phyloP scores from a whole-genome alignment of 768 basidiomycete species.

The Lentinus brumalis region DNA sequence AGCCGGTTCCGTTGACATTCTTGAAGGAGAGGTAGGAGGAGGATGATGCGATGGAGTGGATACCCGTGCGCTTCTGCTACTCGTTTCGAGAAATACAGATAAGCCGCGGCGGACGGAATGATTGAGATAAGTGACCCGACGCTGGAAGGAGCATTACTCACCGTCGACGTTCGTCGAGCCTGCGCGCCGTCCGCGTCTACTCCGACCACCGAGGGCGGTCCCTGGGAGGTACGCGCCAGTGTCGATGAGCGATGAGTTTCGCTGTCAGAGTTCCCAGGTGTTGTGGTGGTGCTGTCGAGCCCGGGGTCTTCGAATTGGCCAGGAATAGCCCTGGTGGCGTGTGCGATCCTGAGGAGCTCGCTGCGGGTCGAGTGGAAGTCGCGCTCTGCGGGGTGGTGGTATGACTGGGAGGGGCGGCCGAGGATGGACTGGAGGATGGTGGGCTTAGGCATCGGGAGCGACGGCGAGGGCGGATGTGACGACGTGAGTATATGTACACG shows the following conservation, averaged over 20 bases:
- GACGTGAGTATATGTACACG: conserved; percentile 1
- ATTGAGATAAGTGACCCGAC: neutral
- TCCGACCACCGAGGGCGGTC: neutral
- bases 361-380: conserved; percentile 54
- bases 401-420: conserved; percentile 64
- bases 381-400: conserved; percentile 46
- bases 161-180: conserved; percentile 6
- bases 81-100: neutral
- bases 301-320: conserved; percentile 20
- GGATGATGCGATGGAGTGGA: conserved; percentile 23
- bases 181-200: neutral
- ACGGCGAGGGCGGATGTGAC: neutral
- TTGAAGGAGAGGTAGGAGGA: conserved; percentile 19
- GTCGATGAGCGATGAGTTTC: conserved; percentile 11
- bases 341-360: conserved; percentile 51
- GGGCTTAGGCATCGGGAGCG: conserved; percentile 50
- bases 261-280: conserved; percentile 22
- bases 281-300: conserved; percentile 19
- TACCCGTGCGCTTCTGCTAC: conserved; percentile 20
- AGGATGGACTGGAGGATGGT: conserved; percentile 63
- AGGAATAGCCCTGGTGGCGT: conserved; percentile 18
- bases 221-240: neutral
- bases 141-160: neutral
- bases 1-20: neutral
- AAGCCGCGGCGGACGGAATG: conserved; percentile 1